A percentile compares a stretch with the other conserved stretches of the same genome.
phyloP scores from a whole-genome alignment of 78 protist genomes.

The Dictyostelium capitatum region DNA sequence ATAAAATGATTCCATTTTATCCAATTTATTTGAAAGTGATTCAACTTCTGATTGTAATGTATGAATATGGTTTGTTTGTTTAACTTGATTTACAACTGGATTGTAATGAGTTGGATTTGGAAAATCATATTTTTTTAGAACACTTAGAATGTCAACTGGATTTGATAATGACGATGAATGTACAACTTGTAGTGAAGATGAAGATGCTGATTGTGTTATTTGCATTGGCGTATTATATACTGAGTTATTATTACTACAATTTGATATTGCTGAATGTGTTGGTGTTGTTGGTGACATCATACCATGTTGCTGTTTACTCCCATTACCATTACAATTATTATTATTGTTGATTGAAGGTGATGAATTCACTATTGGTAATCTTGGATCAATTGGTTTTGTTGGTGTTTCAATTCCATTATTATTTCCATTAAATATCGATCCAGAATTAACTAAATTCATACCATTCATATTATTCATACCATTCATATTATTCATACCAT shows the following conservation, averaged over 20 bases:
- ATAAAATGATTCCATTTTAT: neutral
- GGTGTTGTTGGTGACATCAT: neutral
- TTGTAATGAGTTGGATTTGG: neutral
- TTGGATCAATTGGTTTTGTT: too few species aligned
- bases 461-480: too few species aligned
- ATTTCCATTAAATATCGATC: too few species aligned
- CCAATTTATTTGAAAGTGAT: neutral
- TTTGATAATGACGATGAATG: neutral
- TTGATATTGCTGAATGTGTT: neutral
- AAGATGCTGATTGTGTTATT: neutral
- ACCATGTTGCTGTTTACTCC: neutral
- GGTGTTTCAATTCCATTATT: too few species aligned
- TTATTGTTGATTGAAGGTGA: too few species aligned
- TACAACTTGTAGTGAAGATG: neutral
- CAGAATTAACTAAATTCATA: too few species aligned
- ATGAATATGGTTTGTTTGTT: neutral
- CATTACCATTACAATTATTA: neutral
- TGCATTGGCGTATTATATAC: neutral
- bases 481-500: too few species aligned
- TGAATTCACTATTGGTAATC: too few species aligned
- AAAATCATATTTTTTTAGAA: neutral
- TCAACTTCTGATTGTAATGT: neutral
- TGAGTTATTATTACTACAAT: too few species aligned
- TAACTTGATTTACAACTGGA: neutral
- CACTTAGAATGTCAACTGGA: neutral